Percentiles rank a stretch among this genome's conserved stretches.
phyloP scores from a whole-genome alignment of 2,329 filamentous ascomycete species.

The Phyllosticta capitalensis region DNA sequence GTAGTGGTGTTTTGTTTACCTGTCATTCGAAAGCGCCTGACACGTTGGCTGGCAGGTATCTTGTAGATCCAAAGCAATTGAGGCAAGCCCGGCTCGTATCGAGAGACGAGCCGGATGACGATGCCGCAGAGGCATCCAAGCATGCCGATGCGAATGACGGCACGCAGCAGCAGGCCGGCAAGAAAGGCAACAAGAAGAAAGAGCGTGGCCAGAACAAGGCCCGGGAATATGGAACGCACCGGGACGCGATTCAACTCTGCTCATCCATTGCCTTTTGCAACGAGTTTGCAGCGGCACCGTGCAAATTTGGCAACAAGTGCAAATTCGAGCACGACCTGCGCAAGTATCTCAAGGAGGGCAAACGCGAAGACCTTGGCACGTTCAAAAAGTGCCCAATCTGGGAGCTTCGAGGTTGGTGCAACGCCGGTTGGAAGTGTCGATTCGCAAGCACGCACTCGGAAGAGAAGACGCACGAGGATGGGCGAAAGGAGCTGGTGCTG shows the following conservation, averaged over 20 bases:
- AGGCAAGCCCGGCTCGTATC: conserved; percentile 14
- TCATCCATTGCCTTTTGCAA: conserved; percentile 58
- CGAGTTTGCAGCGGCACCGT: conserved; percentile 72
- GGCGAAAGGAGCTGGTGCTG: conserved; percentile 71
- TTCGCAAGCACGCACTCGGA: conserved; percentile 81
- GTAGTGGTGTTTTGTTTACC: background rate
- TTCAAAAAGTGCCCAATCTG: conserved; percentile 75
- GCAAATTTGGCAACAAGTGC: conserved; percentile 71
- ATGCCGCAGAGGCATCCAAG: conserved; percentile 49
- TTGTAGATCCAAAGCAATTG: conserved; percentile 22
- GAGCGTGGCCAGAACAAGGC: conserved; percentile 71
- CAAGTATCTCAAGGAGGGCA: conserved; percentile 73
- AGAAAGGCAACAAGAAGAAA: conserved; percentile 47
- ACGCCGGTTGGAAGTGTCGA: conserved; percentile 86
- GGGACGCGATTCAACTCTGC: conserved; percentile 70
- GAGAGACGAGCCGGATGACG: conserved; percentile 36
- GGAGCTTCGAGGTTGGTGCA: conserved; percentile 64
- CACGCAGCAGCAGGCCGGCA: conserved; percentile 24
- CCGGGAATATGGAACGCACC: conserved; percentile 69
- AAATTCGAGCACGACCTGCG: conserved; percentile 75
- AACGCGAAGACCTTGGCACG: conserved; percentile 67
- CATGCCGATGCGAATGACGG: conserved; percentile 33
- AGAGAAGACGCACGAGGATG: conserved; percentile 69
- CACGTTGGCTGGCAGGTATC: conserved; percentile 19
- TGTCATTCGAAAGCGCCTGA: background rate